Evolutionary conservation across 2,329 filamentous ascomycete species (phyloP).

Genomic region (Colletotrichum tofieldiae): DNA sequence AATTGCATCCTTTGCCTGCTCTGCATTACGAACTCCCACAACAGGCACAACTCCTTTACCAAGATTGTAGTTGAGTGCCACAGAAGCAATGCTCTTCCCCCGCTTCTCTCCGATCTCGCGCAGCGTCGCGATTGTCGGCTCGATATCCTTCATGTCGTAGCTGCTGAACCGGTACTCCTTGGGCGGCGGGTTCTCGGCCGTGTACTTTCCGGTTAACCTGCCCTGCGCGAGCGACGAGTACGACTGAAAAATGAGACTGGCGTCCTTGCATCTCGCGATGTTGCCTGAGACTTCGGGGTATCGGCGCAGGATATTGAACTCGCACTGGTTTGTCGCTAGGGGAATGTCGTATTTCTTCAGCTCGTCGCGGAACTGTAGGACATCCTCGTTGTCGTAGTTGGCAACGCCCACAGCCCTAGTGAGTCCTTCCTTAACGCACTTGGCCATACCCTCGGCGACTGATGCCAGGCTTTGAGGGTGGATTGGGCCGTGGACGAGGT

Average conservation of each 20-base stretch:
- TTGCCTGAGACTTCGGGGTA: too few species aligned
- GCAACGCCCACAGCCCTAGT: too few species aligned
- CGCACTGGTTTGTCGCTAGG: too few species aligned
- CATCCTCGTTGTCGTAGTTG: too few species aligned
- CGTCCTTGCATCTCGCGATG: not conserved
- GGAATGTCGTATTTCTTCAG: too few species aligned
- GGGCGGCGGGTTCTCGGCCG: not conserved
- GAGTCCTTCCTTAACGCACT: too few species aligned
- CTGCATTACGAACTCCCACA: not conserved
- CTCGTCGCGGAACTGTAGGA: not conserved
- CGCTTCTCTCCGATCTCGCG: not conserved
- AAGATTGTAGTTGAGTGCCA: constrained; percentile 19
- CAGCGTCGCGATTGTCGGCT: not conserved
- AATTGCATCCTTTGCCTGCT: not conserved
- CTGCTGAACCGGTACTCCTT: constrained; percentile 9
- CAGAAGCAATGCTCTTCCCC: not conserved
- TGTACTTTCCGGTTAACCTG: not conserved
- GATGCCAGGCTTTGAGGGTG: not conserved
- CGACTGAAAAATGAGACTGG: not conserved
- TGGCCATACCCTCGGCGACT: too few species aligned
- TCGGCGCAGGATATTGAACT: too few species aligned
- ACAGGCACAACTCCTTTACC: not conserved
- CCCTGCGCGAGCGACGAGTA: not conserved
- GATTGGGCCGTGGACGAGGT: constrained; percentile 16
- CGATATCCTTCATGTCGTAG: constrained; percentile 6